Conservation (phyloP, 441 rosid species). For the Adansonia gregorii region DNA sequence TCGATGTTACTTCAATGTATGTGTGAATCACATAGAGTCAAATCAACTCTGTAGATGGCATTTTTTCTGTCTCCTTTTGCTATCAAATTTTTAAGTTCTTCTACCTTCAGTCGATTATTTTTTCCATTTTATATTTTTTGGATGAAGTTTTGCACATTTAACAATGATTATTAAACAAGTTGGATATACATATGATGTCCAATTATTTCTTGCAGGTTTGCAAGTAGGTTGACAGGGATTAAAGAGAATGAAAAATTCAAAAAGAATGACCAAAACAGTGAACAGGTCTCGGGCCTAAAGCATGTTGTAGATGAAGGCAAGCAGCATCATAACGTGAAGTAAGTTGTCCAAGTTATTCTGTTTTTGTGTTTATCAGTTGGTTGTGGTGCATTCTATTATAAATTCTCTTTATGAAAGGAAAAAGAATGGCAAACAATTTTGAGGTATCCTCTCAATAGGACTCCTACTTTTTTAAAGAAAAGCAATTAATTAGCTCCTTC, state of each 20-base stretch:
- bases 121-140: not conserved
- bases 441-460: not conserved
- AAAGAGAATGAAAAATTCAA: slow-evolving; percentile 82
- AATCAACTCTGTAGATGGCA: not conserved
- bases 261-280: slow-evolving; percentile 49
- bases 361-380: not conserved
- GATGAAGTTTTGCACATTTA: not conserved
- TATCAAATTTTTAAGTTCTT: not conserved
- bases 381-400: not conserved
- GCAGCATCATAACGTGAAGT: slow-evolving; percentile 77
- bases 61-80: not conserved
- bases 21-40: slow-evolving; percentile 6
- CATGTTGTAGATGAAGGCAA: slow-evolving; percentile 75
- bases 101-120: not conserved
- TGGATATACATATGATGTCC: slow-evolving; percentile 12
- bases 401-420: not conserved
- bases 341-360: slow-evolving; percentile 35
- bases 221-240: slow-evolving; percentile 83
- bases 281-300: slow-evolving; percentile 61
- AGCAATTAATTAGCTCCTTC: not conserved
- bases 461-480: not conserved
- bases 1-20: not conserved
- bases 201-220: slow-evolving; percentile 57
- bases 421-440: not conserved
- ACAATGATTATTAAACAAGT: not conserved